Conservation (phyloP, 192 early-diverging fungal species). For the Backusella luteola region DNA sequence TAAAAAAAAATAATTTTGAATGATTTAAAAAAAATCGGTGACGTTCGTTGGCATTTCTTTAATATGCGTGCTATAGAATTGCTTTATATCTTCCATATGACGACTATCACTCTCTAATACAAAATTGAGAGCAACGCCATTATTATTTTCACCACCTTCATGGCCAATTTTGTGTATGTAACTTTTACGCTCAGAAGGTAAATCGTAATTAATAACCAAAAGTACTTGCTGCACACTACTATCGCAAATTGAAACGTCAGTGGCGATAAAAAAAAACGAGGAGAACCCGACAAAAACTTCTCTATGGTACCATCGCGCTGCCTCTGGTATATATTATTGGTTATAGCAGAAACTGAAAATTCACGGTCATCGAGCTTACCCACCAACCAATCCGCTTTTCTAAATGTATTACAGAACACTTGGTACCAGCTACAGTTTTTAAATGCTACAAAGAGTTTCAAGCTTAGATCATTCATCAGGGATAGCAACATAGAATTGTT, state of each 20-base stretch:
- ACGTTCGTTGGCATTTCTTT: constrained; percentile 99
- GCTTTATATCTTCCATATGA: constrained; percentile 83
- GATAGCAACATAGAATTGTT: constrained; percentile 97
- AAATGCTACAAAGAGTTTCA: constrained; percentile 96
- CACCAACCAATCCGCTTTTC: constrained; percentile 99
- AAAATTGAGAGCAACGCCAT: constrained; percentile 99
- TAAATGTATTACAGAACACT: constrained; percentile 99
- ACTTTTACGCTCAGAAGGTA: constrained; percentile 95
- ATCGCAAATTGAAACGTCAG: constrained; percentile 96
- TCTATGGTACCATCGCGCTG: constrained; percentile 97
- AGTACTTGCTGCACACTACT: constrained; percentile 99
- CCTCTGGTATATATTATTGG: constrained; percentile 96
- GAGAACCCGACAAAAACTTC: constrained; percentile 96
- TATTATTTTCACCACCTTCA: constrained; percentile 99
- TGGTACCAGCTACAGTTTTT: constrained; percentile 97
- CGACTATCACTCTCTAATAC: constrained; percentile 89
- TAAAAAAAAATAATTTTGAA: too few relatives aligned
- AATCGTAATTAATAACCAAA: constrained; percentile 96
- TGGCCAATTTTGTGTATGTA: constrained; percentile 99
- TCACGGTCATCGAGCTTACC: constrained; percentile 87
- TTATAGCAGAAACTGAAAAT: constrained; percentile 97
- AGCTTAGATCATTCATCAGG: constrained; percentile 99
- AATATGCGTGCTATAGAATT: constrained; percentile 98
- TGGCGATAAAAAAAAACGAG: constrained; percentile 97
- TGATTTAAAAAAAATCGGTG: constrained; percentile 73